These are phyloP conservation scores for Tricholomella constricta DNA, from an alignment of 768 basidiomycete genomes.

Conservation along the genomic window DNA sequence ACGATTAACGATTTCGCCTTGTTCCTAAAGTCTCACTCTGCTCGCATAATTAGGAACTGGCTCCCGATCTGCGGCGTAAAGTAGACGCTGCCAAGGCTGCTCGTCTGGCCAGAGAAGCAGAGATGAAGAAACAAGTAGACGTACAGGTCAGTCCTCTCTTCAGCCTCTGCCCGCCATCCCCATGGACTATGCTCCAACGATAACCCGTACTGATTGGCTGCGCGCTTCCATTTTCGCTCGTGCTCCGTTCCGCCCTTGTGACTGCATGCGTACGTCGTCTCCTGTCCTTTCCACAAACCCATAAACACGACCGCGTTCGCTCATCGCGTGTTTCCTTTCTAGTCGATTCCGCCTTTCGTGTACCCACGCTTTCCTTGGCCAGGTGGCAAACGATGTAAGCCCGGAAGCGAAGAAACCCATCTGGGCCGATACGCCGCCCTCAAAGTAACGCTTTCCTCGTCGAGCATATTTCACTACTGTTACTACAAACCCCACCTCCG, in stretches of 20 bases:
- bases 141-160: conserved; percentile 45
- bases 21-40: conserved; percentile 6
- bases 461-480: conserved; percentile 16
- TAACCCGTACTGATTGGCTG: conserved; percentile 2
- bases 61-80: conserved; percentile 63
- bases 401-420: conserved; percentile 44
- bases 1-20: conserved; percentile 2
- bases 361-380: conserved; percentile 4
- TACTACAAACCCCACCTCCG: neutral
- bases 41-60: conserved; percentile 48
- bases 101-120: conserved; percentile 55
- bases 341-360: too few relatives aligned
- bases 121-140: conserved; percentile 50
- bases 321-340: too few relatives aligned
- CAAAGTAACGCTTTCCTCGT: conserved; percentile 18
- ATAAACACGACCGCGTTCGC: neutral
- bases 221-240: neutral
- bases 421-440: conserved; percentile 37
- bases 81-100: conserved; percentile 61
- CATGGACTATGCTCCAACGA: neutral
- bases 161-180: conserved; percentile 2
- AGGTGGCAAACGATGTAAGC: conserved; percentile 30
- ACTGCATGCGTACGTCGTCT: conserved; percentile 1
- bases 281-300: conserved; percentile 4
- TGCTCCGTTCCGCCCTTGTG: neutral